Evolutionary conservation across 495 filamentous ascomycete genomes (phyloP), one percentile per base, ranked within the genome.

Genomic region (Trichoderma virens): DNA sequence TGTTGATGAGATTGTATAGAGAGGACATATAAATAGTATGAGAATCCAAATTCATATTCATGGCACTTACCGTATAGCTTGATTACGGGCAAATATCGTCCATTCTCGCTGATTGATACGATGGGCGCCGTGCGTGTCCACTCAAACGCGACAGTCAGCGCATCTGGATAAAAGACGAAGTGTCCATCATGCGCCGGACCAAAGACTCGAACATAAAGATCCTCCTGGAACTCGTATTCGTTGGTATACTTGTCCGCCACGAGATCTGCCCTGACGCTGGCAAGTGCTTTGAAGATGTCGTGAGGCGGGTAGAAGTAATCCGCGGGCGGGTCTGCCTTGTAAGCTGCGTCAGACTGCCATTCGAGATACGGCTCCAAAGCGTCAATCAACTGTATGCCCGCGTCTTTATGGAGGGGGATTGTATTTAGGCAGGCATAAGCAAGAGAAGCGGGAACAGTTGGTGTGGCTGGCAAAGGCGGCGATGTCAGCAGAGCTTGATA

Each of bases 361-460:
- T 77, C 69, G 23, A 82, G 51, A 65, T 76, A 82, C 1, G 75
- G 74, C 35, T 66, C 67, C 41, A 79, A 67, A 43, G 79, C 69
- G 51, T 77, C 72, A 31, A 81, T 70, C 64, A 78, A 72, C 27
- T 68, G 64, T n/a, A 78, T 60, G 13, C 77, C 76, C 35, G 67
- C 75, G 16, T 69, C 68, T 67, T 76, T 76, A 56, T 76, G 31
- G 56, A 81, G 70, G 2, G 79, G 77, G 18, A 82, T 77, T 2
- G 78, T 76, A 20, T 74, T 78, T 32, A 81, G 69, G 67, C 80
- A 82, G 13, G 75, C 75, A 62, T 78, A 70, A 1, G 77, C 80
- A 18, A 78, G 66, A 41, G 67, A 66, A 20, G 78, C 80, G 43
- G 75, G 67, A 23, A 81, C 70, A 0, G 71, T 72, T 5, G 75